These are phyloP conservation scores for Cystobasidium pallidum DNA, from an alignment of 1,284 basidiomycete genomes.

Conservation along the genomic window DNA sequence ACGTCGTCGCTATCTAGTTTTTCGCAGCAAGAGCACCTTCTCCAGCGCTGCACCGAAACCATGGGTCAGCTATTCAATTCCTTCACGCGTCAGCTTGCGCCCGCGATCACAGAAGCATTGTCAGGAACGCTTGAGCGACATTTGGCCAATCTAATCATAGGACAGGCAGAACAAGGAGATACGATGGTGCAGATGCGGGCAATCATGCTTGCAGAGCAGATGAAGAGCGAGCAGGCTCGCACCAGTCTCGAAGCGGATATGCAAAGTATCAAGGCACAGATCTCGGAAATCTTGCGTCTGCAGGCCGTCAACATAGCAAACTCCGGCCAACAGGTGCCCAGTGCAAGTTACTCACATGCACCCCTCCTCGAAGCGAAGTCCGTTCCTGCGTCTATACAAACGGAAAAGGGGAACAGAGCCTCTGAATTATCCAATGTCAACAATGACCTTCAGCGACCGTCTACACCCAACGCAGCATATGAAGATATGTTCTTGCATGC, in stretches of 20 bases:
- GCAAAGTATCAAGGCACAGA: background rate
- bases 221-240: slow-evolving; percentile 14
- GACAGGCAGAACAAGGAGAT: slow-evolving; percentile 15
- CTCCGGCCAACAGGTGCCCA: background rate
- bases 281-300: background rate
- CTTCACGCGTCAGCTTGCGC: slow-evolving; percentile 4
- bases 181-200: slow-evolving; percentile 1
- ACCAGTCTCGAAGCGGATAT: slow-evolving; percentile 17
- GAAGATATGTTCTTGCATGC: slow-evolving; percentile 35
- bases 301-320: background rate
- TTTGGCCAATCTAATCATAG: background rate
- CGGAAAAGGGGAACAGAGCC: background rate
- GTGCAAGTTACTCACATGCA: background rate
- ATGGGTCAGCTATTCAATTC: background rate
- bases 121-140: background rate
- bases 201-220: slow-evolving; percentile 19
- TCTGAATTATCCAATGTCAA: background rate
- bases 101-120: slow-evolving; percentile 2
- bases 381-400: background rate
- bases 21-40: background rate
- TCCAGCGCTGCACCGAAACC: background rate
- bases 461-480: slow-evolving; percentile 23
- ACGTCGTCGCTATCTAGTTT: background rate
- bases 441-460: background rate
- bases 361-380: background rate